Evolutionary conservation across 345 rosid species (phyloP).

Genomic region (Ceriops zippeliana): DNA sequence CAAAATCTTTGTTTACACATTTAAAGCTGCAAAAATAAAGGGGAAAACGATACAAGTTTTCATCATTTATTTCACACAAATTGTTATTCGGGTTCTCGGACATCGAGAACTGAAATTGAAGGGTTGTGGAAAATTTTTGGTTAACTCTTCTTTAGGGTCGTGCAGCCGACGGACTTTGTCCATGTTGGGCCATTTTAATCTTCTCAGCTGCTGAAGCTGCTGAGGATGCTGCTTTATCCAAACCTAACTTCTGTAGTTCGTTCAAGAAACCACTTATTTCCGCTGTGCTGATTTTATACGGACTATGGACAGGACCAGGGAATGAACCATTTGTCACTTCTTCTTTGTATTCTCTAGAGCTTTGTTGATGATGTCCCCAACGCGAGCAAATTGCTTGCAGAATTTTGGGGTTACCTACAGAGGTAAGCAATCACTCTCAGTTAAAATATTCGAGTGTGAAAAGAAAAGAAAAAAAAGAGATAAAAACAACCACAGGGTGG

Average conservation of each 20-base stretch:
- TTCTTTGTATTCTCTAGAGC: slow-evolving; percentile 69
- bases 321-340: slow-evolving; percentile 66
- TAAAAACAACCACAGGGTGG: not conserved
- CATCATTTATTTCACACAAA: too few relatives aligned
- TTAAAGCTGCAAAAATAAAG: too few relatives aligned
- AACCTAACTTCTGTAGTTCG: slow-evolving; percentile 67
- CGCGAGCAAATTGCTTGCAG: slow-evolving; percentile 68
- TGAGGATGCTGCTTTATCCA: slow-evolving; percentile 68
- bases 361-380: slow-evolving; percentile 76
- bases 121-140: too few relatives aligned
- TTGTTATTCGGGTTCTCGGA: too few relatives aligned
- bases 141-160: not conserved
- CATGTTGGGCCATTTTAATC: slow-evolving; percentile 5
- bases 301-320: slow-evolving; percentile 72
- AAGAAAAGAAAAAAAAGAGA: not conserved
- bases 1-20: too few relatives aligned
- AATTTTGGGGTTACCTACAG: slow-evolving; percentile 86
- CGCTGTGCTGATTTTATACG: slow-evolving; percentile 55
- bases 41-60: too few relatives aligned
- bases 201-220: slow-evolving; percentile 61
- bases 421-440: slow-evolving; percentile 6
- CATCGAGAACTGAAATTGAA: too few relatives aligned
- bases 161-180: not conserved
- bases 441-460: not conserved
- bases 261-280: slow-evolving; percentile 58